Percentiles rank a stretch among this genome's conserved stretches.
Conservation (phyloP, 805 yeast genomes). For the Brettanomyces nanus region DNA sequence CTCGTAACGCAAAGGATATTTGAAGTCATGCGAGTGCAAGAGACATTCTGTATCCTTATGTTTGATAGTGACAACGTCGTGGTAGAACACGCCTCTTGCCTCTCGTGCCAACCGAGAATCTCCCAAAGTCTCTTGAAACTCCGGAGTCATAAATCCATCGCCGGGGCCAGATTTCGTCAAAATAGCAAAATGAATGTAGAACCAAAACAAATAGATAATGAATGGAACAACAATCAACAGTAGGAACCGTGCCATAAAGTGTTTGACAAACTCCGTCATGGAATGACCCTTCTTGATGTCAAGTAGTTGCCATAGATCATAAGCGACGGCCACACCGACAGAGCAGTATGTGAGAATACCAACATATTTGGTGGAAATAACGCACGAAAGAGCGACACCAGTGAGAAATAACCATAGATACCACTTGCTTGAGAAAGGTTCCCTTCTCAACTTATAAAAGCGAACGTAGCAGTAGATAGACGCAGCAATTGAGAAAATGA, state of each 20-base stretch:
- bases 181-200: constrained; percentile 80
- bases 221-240: constrained; percentile 75
- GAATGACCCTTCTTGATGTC: constrained; percentile 64
- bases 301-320: constrained; percentile 83
- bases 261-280: constrained; percentile 48
- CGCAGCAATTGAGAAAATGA: constrained; percentile 74
- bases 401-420: constrained; percentile 81
- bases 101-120: constrained; percentile 72
- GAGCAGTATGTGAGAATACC: constrained; percentile 88
- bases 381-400: constrained; percentile 82
- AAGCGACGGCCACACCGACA: constrained; percentile 77
- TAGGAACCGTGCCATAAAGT: constrained; percentile 65
- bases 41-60: constrained; percentile 74
- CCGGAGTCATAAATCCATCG: constrained; percentile 88
- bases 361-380: constrained; percentile 91
- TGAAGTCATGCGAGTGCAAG: constrained; percentile 72
- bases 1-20: constrained; percentile 86
- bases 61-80: constrained; percentile 67
- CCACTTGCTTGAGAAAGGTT: constrained; percentile 69
- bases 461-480: constrained; percentile 72
- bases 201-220: constrained; percentile 77
- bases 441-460: constrained; percentile 60
- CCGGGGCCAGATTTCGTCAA: constrained; percentile 91
- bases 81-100: constrained; percentile 64
- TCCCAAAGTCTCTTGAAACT: constrained; percentile 84